Conservation (phyloP, 2,329 filamentous ascomycete genomes). For the Hortaea sp. region DNA sequence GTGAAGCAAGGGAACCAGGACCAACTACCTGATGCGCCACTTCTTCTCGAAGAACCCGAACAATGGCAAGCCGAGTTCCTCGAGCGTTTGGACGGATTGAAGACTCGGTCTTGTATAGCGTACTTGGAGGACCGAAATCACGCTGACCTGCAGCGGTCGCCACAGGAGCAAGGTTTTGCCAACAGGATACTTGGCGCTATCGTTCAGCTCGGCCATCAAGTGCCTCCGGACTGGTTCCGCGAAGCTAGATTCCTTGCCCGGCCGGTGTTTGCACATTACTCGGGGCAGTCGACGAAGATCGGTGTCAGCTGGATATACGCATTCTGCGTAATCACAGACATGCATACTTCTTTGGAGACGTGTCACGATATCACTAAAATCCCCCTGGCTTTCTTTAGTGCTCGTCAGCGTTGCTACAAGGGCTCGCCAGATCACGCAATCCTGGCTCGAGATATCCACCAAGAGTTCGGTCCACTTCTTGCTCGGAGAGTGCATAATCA, state of each 20-base stretch:
- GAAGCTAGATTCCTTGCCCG: conserved; percentile 35
- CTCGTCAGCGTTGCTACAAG: conserved; percentile 33
- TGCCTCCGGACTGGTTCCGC: conserved; percentile 32
- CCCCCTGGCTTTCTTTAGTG: conserved; percentile 36
- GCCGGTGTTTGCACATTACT: conserved; percentile 27
- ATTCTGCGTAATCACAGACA: conserved; percentile 30
- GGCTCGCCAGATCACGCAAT: conserved; percentile 37
- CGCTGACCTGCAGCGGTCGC: conserved; percentile 7
- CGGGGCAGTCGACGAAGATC: conserved; percentile 10
- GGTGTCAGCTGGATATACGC: conserved; percentile 32
- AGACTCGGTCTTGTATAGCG: conserved; percentile 9
- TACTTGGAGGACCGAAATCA: conserved; percentile 12
- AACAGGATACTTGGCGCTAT: conserved; percentile 25
- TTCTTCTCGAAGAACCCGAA: conserved; percentile 22
- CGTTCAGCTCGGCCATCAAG: conserved; percentile 18
- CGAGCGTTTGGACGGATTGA: conserved; percentile 23
- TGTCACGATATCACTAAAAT: conserved; percentile 24
- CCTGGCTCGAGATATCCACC: conserved; percentile 35
- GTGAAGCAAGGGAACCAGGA: conserved; percentile 31
- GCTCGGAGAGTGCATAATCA: conserved; percentile 14
- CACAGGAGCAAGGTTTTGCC: conserved; percentile 28
- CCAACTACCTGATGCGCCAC: conserved; percentile 35
- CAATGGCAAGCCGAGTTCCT: conserved; percentile 25
- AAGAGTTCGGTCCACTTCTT: conserved; percentile 35
- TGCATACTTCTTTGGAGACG: conserved; percentile 19